Conservation (phyloP, 2,329 filamentous ascomycete genomes). For the Aspergillus fumigatus region DNA sequence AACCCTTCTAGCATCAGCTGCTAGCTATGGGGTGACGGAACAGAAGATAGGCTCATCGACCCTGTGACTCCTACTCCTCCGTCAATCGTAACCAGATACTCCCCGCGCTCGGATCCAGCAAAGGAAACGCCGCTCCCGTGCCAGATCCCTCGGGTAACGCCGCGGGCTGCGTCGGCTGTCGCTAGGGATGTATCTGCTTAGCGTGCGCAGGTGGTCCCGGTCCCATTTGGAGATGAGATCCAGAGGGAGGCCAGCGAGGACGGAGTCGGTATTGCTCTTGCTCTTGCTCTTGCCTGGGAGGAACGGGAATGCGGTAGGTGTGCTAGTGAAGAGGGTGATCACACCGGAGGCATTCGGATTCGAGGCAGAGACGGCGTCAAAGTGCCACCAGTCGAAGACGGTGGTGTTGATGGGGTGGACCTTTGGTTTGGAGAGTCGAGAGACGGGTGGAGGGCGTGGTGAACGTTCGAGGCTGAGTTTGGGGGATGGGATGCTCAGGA, state of each 20-base stretch:
- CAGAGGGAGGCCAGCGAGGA: conserved; percentile 23
- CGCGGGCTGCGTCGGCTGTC: not conserved
- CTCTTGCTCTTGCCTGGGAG: not conserved
- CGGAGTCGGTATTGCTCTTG: conserved; percentile 6
- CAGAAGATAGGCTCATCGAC: conserved; percentile 5
- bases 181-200: not conserved
- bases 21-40: no score
- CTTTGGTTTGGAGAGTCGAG: conserved; percentile 22
- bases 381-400: conserved; percentile 41
- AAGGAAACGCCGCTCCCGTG: not conserved
- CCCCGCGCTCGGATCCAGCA: not conserved
- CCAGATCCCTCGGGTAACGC: conserved; percentile 1
- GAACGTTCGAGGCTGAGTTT: conserved; percentile 3
- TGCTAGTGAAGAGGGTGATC: conserved; percentile 30
- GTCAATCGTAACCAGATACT: conserved; percentile 7
- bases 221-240: conserved; percentile 23
- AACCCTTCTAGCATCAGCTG: no score
- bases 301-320: conserved; percentile 35
- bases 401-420: conserved; percentile 23
- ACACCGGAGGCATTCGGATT: conserved; percentile 23
- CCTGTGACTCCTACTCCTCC: not conserved
- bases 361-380: conserved; percentile 31
- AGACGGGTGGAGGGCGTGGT: not conserved
- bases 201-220: not conserved
- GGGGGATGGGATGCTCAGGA: not conserved